A percentile compares a stretch with the other conserved stretches of the same genome.
Conservation (phyloP, 2,329 filamentous ascomycete genomes). For the Biscogniauxia marginata region DNA sequence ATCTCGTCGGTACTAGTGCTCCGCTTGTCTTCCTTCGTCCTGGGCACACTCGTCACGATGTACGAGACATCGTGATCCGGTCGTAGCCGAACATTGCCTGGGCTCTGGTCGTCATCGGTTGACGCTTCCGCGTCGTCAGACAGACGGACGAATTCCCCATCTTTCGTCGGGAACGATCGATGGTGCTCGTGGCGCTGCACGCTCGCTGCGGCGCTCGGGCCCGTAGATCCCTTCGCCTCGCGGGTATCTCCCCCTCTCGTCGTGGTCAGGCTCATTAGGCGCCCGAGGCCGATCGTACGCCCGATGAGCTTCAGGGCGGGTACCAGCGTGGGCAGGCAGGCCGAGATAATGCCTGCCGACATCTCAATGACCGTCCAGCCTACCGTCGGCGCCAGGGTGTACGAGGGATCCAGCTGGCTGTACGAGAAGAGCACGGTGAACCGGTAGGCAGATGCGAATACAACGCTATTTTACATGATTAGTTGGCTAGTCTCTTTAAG, state of each 20-base stretch:
- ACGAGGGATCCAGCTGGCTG: constrained; percentile 39
- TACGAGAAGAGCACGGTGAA: constrained; percentile 48
- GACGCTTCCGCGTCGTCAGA: constrained; percentile 30
- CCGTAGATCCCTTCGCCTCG: constrained; percentile 1
- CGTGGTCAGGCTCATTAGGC: constrained; percentile 3
- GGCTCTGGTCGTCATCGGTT: background rate
- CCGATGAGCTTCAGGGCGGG: constrained; percentile 41
- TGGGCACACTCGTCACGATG: constrained; percentile 32
- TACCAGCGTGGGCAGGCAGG: constrained; percentile 51
- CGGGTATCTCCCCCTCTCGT: constrained; percentile 5
- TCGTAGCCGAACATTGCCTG: constrained; percentile 27
- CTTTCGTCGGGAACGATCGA: constrained; percentile 5
- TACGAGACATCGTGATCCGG: constrained; percentile 26
- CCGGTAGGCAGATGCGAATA: constrained; percentile 49
- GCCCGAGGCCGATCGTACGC: constrained; percentile 37
- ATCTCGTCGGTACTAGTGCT: constrained; percentile 37
- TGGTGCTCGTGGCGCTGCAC: constrained; percentile 4
- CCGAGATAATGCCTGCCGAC: constrained; percentile 50
- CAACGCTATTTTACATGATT: constrained; percentile 33
- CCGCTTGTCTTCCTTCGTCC: constrained; percentile 20
- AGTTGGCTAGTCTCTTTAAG: background rate
- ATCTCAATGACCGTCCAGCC: constrained; percentile 51
- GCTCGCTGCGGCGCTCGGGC: background rate
- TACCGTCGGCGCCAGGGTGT: constrained; percentile 44
- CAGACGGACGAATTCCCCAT: constrained; percentile 33